Base-by-base conservation (phyloP, 371 early-diverging fungal genomes). In the Apophysomyces sp. region DNA sequence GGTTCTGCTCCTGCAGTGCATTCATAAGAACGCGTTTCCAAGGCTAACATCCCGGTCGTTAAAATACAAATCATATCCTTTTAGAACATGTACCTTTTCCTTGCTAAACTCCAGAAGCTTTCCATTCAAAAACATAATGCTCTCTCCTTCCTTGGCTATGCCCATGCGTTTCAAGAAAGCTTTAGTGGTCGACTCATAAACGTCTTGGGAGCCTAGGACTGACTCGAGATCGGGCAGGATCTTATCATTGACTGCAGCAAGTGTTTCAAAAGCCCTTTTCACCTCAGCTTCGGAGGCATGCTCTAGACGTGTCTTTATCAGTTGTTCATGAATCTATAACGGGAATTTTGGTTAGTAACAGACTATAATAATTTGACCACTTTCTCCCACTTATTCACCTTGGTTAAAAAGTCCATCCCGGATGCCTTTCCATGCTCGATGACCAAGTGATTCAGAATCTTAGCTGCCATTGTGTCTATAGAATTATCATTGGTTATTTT, bases 51-150 rank as follows among this genome's bases (percentile, higher is more conserved):
- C 8, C 30, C 41, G 24, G 36, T n/a, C 6, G 15, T 32, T 24
- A 55, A 27, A 3, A 31, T 40, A 30, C 28, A 11, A 37, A 8
- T 34, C 16, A 29, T 53, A 0, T 18, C 2, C 11, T 15, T 24
- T 44, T 24, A 24, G 37, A 32, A 27, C 8, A 57, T 12, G 37
- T 69, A 67, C 72, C 56, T 49, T 58, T 60, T 78, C 84, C 15
- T 88, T 86, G 31, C 58, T 75, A 62, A 89, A 73, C 9, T 83
- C 80, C 49, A 88, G 63, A 55, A 83, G 78, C 59, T 86, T 89
- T 55, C 97, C 97, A 65, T 96, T 96, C 41, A 91, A 68, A 73
- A 94, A 96, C 40, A 89, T 68, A 6, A 72, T 83, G 3, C 34
- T 13, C 34, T 63, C 32, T 28, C 39, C 85, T 79, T 34, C 62